Evolutionary conservation across 1,284 basidiomycete species (phyloP).

Genomic region (Hemileia vastatrix): DNA sequence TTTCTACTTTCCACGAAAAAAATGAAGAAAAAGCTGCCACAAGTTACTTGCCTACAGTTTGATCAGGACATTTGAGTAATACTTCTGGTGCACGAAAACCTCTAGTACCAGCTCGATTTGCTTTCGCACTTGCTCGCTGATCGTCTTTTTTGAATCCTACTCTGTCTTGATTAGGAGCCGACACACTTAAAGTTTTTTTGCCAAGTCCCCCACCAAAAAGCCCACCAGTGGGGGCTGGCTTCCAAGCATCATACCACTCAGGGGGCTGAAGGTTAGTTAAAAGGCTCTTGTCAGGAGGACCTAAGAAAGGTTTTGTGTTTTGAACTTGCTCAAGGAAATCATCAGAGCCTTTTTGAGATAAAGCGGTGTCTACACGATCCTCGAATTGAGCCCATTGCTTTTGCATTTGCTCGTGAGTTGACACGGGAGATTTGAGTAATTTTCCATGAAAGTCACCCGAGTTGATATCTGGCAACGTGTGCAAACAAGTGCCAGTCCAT

Average conservation of each 20-base stretch:
- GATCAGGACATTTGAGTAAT: conserved; percentile 84
- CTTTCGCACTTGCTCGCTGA: conserved; percentile 64
- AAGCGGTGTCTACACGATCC: not conserved
- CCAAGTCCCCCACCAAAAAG: conserved; percentile 50
- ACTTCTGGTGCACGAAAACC: conserved; percentile 98
- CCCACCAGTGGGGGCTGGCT: conserved; percentile 24
- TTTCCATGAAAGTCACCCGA: conserved; percentile 43
- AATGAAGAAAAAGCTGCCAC: not conserved
- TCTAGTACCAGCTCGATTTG: conserved; percentile 90
- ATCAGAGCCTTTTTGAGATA: not conserved
- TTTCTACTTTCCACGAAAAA: not conserved
- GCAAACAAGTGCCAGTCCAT: conserved; percentile 32
- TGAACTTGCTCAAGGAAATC: too few species aligned
- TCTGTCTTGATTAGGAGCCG: conserved; percentile 34
- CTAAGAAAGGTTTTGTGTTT: conserved; percentile 1
- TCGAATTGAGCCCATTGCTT: conserved; percentile 52
- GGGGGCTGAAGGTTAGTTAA: not conserved
- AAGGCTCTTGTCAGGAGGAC: conserved; percentile 1
- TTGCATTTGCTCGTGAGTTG: conserved; percentile 57
- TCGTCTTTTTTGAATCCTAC: conserved; percentile 39
- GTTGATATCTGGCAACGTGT: conserved; percentile 39
- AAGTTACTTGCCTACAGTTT: conserved; percentile 65
- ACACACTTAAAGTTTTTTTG: conserved; percentile 34
- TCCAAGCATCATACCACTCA: conserved; percentile 21
- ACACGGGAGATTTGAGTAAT: conserved; percentile 53